Evolutionary conservation across 2,329 filamentous ascomycete genomes (phyloP), one percentile per base, ranked within the genome.

Genomic region (Parascedosporium putredinis): DNA sequence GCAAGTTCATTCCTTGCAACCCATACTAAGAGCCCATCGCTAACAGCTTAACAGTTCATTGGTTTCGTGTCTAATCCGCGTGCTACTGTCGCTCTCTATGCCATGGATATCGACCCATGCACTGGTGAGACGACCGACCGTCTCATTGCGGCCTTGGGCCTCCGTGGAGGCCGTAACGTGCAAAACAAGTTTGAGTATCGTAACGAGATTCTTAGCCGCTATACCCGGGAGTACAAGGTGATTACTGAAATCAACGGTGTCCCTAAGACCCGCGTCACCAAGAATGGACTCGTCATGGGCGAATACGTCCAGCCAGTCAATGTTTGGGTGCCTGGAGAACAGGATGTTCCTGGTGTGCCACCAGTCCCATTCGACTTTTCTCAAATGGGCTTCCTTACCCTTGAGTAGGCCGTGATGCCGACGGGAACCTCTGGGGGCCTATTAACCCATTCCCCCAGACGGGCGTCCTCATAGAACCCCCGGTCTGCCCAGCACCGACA

Each of bases 181-280:
- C 64, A 65, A 54, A 66, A 65, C 55, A 65, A 64, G 54, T 67
- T 64, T 46, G 57, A 66, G 40, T 62, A 62, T 51, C 61, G 64
- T 25, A 62, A 58, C 23, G 60, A 67, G 8, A 60, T 64, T 14
- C 56, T 61, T 5, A 50, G 51, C 10, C 55, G 58, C 1, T 67
- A 67, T 51, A 61, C 63, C 0, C 56, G 64, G n/a, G 65, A 67
- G 51, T 67, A 67, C 50, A 59, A 59, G 22, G 56, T 61, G 12
- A 55, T 60, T 1, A 57, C 63, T 10, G 63, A 66, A 51, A 59
- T 66, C 20, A 53, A 64, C 49, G 62, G 64, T 10, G 57, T 62
- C 3, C 55, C 55, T 7, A 57, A 56, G 42, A 64, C 59, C 6
- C 58, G 59, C 2, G 49, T 52, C 4, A 65, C 64, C 9, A 62